Evolutionary conservation across 352 stramenopile species (phyloP), one percentile per base, ranked within the genome.

Genomic region (Phytophthora pini): DNA sequence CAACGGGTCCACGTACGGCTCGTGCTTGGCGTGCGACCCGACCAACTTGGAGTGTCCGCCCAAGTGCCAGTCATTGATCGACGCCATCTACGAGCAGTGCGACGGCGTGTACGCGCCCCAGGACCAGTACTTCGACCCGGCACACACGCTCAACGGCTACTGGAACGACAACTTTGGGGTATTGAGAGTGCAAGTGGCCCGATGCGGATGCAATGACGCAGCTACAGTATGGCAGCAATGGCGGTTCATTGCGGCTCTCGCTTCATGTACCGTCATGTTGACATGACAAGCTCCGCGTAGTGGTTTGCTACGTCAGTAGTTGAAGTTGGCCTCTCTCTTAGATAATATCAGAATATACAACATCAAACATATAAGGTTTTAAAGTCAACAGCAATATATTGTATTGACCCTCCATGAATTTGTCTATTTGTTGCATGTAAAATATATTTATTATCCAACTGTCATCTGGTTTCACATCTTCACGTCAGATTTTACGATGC

Each of bases 61-160:
- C 45, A 90, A 89, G 65, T 92, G 84, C 65, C 84, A 92, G 47
- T 55, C 81, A 45, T 78, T 92, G n/a, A 82, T 92, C 46, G 57
- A 89, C 49, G 78, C 84, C 32, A 62, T 90, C 39, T 92, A 90
- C 74, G 53, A 79, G 51, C 61, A 88, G 45, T 92, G 84, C 61
- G 77, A 89, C 61, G 71, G 66, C 9, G 84, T 92, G 1, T 87
- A 82, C 50, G 68, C 84, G 5, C 81, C 84, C 0, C 81, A 88
- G 38, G 81, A 89, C 56, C 54, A 70, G 27, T 84, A 74, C 40
- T 92, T 92, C 67, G 81, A 92, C 52, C 77, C 81, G 1, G 72
- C 78, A 0, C 56, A 75, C 44, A 86, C 69, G 26, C 70, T 92
- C 26, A 66, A 71, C 15, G 84, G 84, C 27, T 88, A 79, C 69